Percentiles rank a stretch among this genome's conserved stretches.
phyloP scores from a whole-genome alignment of 2,329 filamentous ascomycete genomes.

The Calonectria hawksworthii region DNA sequence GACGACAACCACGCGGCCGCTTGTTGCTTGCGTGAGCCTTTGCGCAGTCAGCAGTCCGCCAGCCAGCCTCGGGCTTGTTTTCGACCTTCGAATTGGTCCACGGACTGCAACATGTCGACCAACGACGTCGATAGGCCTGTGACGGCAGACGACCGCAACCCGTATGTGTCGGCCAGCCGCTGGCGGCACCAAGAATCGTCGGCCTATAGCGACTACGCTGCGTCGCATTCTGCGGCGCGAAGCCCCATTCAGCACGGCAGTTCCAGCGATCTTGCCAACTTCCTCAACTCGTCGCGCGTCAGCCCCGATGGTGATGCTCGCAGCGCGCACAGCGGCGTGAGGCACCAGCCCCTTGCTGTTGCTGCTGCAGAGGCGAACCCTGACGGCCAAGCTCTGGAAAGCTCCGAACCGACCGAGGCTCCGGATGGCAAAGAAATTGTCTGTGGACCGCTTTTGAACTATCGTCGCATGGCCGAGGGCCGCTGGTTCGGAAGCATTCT shows the following conservation, averaged over 20 bases:
- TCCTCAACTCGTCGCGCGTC: conserved; percentile 68
- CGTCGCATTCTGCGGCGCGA: conserved; percentile 43
- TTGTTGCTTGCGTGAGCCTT: conserved; percentile 1
- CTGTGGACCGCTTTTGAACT: conserved; percentile 83
- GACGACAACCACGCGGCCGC: conserved; percentile 27
- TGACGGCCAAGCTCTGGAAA: conserved; percentile 21
- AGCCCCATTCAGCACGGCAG: conserved; percentile 53
- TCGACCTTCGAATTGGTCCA: conserved; percentile 13
- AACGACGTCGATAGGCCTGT: conserved; percentile 36
- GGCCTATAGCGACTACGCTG: conserved; percentile 66
- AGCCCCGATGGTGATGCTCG: conserved; percentile 52
- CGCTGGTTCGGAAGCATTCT: conserved; percentile 89
- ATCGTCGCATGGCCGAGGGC: conserved; percentile 79
- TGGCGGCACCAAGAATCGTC: conserved; percentile 77
- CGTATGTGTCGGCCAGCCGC: conserved; percentile 67
- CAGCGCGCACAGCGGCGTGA: conserved; percentile 48
- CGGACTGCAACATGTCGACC: conserved; percentile 38
- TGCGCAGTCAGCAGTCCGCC: neutral
- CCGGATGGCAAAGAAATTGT: conserved; percentile 72
- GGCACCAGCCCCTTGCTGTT: conserved; percentile 65
- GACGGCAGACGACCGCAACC: conserved; percentile 59
- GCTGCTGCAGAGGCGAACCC: conserved; percentile 48
- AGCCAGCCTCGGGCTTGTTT: neutral
- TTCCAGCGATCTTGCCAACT: conserved; percentile 67
- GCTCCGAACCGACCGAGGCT: conserved; percentile 32